Conservation (phyloP, 2,329 filamentous ascomycete genomes). For the Fusarium dimerum region DNA sequence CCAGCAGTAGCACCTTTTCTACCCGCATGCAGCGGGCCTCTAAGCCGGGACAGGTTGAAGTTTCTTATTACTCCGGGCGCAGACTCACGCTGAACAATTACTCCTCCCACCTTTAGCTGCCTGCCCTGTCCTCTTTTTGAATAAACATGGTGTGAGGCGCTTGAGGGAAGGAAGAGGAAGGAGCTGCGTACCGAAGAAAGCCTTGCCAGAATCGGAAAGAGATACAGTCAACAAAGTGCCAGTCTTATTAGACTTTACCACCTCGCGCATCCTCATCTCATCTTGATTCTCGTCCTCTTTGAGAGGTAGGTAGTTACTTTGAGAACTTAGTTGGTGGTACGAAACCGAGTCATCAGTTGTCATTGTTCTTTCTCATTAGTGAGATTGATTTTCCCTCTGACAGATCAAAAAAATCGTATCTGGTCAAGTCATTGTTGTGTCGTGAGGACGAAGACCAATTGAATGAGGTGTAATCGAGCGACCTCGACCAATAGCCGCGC, state of each 20-base stretch:
- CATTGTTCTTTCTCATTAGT: too few species aligned
- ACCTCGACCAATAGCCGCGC: neutral
- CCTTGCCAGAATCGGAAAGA: neutral
- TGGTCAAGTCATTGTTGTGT: neutral
- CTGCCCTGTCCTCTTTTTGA: neutral
- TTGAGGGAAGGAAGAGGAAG: neutral
- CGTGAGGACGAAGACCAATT: neutral
- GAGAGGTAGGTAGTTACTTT: neutral
- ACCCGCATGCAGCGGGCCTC: neutral
- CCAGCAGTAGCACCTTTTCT: too few species aligned
- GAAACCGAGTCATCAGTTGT: neutral
- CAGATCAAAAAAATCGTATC: too few species aligned
- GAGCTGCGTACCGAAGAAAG: neutral
- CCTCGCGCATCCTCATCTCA: slow-evolving; percentile 5
- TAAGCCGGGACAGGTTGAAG: neutral
- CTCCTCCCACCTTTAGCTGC: neutral
- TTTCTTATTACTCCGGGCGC: neutral
- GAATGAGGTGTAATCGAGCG: neutral
- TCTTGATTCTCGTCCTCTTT: neutral
- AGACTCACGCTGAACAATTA: neutral
- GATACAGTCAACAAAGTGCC: slow-evolving; percentile 6
- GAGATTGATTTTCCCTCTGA: too few species aligned
- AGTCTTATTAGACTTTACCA: slow-evolving; percentile 12
- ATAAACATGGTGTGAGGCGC: neutral
- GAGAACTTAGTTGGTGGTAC: neutral